These are phyloP conservation scores for Boletellus ananas DNA, from an alignment of 768 basidiomycete genomes.

Conservation along the genomic window DNA sequence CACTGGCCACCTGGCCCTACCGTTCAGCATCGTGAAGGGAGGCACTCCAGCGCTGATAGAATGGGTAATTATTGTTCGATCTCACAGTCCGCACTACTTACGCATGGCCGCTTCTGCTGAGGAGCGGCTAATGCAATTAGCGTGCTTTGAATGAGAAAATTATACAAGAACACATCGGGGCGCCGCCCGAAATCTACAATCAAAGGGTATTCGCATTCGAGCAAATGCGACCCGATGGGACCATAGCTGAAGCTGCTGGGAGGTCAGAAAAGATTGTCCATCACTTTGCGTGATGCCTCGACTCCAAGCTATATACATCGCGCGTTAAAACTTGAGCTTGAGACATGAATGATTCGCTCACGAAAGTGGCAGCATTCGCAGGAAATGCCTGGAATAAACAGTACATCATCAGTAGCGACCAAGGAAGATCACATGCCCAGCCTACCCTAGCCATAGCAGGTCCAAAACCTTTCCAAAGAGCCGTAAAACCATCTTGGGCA, in stretches of 20 bases:
- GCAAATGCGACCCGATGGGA: neutral
- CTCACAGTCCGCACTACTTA: neutral
- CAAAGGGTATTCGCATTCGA: conserved; percentile 3
- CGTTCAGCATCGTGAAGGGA: conserved; percentile 13
- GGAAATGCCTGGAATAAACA: conserved; percentile 77
- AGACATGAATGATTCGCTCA: conserved; percentile 38
- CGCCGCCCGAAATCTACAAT: conserved; percentile 2
- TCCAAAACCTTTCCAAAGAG: conserved; percentile 96
- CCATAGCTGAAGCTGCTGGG: neutral
- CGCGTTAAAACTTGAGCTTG: neutral
- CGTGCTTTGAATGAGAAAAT: conserved; percentile 5
- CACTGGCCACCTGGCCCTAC: neutral
- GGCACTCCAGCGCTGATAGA: conserved; percentile 2
- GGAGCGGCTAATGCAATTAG: neutral
- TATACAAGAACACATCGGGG: conserved; percentile 9
- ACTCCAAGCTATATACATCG: conserved; percentile 69
- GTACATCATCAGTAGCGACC: conserved; percentile 5
- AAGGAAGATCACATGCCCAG: conserved; percentile 5
- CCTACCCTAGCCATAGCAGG: conserved; percentile 92
- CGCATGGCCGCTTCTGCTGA: neutral
- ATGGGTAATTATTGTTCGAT: neutral
- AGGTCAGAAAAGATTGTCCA: conserved; percentile 62
- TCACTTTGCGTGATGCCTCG: conserved; percentile 78
- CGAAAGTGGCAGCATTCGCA: conserved; percentile 93
- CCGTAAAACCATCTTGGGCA: conserved; percentile 77